Evolutionary conservation across 148 eudicot species (phyloP).

Genomic region (Vaccinium corymbosum): DNA sequence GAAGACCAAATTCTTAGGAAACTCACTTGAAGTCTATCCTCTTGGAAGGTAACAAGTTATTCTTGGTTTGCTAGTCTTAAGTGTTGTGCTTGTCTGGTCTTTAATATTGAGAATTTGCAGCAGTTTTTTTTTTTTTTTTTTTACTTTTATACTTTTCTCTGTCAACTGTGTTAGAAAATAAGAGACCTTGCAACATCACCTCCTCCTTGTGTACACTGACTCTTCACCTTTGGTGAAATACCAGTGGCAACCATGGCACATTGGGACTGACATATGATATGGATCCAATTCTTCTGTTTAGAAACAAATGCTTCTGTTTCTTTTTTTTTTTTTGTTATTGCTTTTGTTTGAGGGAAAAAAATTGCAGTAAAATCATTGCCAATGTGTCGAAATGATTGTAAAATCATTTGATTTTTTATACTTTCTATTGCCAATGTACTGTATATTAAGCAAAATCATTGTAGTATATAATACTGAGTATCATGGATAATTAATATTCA

Average conservation of each 20-base stretch:
- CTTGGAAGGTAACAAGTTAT: slow-evolving; percentile 71
- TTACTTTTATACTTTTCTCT: neutral
- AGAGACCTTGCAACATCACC: neutral
- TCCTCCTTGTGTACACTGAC: neutral
- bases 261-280: neutral
- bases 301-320: neutral
- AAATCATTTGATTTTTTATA: neutral
- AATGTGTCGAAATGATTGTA: neutral
- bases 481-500: neutral
- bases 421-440: neutral
- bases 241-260: neutral
- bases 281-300: neutral
- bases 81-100: neutral
- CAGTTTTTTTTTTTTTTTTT: no score
- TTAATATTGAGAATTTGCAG: no score
- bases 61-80: neutral
- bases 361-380: neutral
- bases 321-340: neutral
- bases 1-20: slow-evolving; percentile 89
- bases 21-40: slow-evolving; percentile 89
- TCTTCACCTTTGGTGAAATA: neutral
- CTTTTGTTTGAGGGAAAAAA: neutral
- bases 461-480: neutral
- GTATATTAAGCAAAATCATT: neutral
- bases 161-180: no score